Conservation (phyloP, 192 early-diverging fungal genomes). For the Pilobolus umbonatus region DNA sequence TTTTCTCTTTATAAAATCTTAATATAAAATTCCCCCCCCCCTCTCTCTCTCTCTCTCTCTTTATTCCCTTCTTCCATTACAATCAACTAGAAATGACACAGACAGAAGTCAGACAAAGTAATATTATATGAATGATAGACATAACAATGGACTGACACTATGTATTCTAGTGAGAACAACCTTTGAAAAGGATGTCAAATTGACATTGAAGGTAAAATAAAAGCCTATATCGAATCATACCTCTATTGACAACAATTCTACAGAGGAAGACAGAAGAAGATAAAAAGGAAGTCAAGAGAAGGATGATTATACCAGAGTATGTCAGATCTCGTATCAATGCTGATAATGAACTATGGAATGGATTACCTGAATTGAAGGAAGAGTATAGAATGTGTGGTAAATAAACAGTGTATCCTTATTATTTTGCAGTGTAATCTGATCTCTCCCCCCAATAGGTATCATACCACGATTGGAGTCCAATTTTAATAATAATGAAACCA, state of each 20-base stretch:
- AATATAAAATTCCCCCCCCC: too few relatives aligned
- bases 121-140: too few relatives aligned
- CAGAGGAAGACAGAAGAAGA: neutral
- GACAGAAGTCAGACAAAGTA: too few relatives aligned
- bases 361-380: neutral
- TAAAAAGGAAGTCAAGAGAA: neutral
- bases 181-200: slow-evolving; percentile 4
- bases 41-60: too few relatives aligned
- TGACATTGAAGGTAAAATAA: slow-evolving; percentile 4
- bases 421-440: neutral
- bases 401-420: too few relatives aligned
- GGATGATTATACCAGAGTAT: neutral
- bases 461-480: neutral
- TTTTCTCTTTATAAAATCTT: too few relatives aligned
- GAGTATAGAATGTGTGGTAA: slow-evolving; percentile 3
- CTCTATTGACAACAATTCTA: neutral
- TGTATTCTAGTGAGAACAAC: neutral
- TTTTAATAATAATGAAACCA: slow-evolving; percentile 17
- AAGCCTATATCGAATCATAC: neutral
- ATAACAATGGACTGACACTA: too few relatives aligned
- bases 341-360: neutral
- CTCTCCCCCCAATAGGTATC: slow-evolving; percentile 6
- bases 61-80: too few relatives aligned
- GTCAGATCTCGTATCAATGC: neutral
- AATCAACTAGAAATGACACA: too few relatives aligned